Conservation (phyloP, 345 rosid genomes). For the Syzygium aqueum region DNA sequence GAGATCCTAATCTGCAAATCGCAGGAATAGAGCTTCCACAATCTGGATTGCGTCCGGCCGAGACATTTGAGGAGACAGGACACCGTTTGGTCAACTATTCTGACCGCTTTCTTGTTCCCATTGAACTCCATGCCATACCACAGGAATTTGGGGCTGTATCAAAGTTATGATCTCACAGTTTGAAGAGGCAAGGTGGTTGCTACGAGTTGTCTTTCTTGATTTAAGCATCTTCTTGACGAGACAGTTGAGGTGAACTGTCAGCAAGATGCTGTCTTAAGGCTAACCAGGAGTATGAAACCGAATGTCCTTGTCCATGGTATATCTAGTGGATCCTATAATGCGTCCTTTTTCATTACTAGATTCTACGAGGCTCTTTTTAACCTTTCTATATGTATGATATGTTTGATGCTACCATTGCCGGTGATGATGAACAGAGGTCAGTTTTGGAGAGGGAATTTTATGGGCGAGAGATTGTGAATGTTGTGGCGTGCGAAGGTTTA, state of each 20-base stretch:
- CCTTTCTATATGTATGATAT: conserved; percentile 61
- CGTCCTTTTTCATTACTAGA: conserved; percentile 70
- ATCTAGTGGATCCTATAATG: conserved; percentile 50
- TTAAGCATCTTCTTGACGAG: conserved; percentile 52
- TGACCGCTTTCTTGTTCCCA: no score
- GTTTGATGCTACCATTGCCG: conserved; percentile 38
- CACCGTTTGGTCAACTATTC: conserved; percentile 51
- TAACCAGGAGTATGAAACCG: conserved; percentile 36
- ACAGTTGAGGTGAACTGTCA: conserved; percentile 51
- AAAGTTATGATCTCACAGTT: conserved; percentile 51
- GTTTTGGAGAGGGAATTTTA: conserved; percentile 46
- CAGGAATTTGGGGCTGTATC: neutral
- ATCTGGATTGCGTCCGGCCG: conserved; percentile 60
- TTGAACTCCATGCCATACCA: no score
- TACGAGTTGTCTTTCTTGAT: conserved; percentile 33
- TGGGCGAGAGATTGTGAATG: conserved; percentile 55
- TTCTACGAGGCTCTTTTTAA: conserved; percentile 72
- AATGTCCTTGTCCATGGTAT: conserved; percentile 28
- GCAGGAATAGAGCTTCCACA: conserved; percentile 81
- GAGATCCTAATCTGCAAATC: conserved; percentile 59
- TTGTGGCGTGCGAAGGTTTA: conserved; percentile 64
- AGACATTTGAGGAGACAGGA: conserved; percentile 65
- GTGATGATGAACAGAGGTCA: conserved; percentile 44
- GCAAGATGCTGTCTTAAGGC: conserved; percentile 19
- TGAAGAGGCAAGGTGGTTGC: conserved; percentile 47